Conservation (phyloP, 768 basidiomycete genomes). For the Botryobasidium botryosum region DNA sequence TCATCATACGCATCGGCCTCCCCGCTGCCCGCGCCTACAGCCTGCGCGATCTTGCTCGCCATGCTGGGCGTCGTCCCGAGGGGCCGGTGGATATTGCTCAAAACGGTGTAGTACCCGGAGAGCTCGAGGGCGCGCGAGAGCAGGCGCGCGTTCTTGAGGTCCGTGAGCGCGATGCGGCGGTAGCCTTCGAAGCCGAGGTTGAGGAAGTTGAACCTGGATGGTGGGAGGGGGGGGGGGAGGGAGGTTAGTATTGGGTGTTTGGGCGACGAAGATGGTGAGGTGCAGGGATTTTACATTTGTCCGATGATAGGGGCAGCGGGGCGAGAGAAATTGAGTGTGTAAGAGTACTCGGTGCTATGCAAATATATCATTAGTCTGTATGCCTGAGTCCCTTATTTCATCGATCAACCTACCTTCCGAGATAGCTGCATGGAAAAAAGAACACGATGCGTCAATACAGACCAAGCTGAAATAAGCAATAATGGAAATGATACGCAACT, state of each 20-base stretch:
- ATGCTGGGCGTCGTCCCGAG: conserved; percentile 12
- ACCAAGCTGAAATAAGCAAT: not conserved
- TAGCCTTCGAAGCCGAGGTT: conserved; percentile 37
- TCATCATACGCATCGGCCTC: conserved; percentile 34
- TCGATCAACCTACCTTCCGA: conserved; percentile 3
- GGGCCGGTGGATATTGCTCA: conserved; percentile 36
- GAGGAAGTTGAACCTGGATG: conserved; percentile 40
- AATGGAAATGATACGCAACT: conserved; percentile 21
- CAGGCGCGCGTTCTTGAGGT: conserved; percentile 46
- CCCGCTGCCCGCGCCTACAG: conserved; percentile 29
- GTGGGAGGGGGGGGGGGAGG: no score
- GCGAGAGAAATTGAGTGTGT: conserved; percentile 45
- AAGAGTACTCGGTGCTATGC: conserved; percentile 54
- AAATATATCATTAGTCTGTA: conserved; percentile 15
- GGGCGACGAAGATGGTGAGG: conserved; percentile 7
- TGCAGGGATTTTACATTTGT: conserved; percentile 34
- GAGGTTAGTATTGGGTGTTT: no score
- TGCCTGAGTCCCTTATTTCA: not conserved
- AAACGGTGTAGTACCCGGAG: conserved; percentile 35
- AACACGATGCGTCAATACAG: no score
- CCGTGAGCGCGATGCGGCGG: conserved; percentile 20
- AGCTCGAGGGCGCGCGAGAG: conserved; percentile 44
- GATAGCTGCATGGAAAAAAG: not conserved
- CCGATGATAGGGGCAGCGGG: conserved; percentile 43
- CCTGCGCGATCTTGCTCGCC: conserved; percentile 3